phyloP scores from a whole-genome alignment of 805 yeast genomes.

The Saccharomycopsis selenospora region DNA sequence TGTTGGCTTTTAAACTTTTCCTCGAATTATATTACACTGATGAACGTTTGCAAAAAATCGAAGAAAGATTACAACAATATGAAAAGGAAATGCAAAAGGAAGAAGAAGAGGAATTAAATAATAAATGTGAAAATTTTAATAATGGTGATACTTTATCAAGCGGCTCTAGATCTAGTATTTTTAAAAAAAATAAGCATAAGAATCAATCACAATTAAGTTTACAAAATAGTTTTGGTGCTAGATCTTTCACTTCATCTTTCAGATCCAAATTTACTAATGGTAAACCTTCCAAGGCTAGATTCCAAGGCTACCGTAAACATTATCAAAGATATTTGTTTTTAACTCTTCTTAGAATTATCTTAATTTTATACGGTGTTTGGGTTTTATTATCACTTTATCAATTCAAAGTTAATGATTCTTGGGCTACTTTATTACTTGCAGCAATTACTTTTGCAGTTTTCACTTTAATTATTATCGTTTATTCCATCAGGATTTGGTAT shows the following conservation, averaged over 20 bases:
- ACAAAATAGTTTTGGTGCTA: not conserved
- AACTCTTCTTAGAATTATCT: slow-evolving; percentile 25
- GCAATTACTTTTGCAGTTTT: slow-evolving; percentile 26
- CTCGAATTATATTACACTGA: slow-evolving; percentile 23
- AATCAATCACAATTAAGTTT: not conserved
- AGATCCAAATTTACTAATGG: not conserved
- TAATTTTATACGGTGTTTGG: slow-evolving; percentile 30
- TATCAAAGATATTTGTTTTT: slow-evolving; percentile 23
- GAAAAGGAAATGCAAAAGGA: slow-evolving; percentile 6
- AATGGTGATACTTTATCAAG: not conserved
- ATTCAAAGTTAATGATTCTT: slow-evolving; percentile 27
- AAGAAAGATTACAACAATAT: slow-evolving; percentile 13
- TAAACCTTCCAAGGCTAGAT: slow-evolving; percentile 16
- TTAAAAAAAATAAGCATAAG: not conserved
- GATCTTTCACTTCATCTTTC: not conserved
- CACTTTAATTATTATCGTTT: slow-evolving; percentile 23
- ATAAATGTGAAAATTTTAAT: not conserved
- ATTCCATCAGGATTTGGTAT: slow-evolving; percentile 24
- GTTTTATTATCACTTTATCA: slow-evolving; percentile 28
- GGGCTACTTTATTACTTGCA: slow-evolving; percentile 28
- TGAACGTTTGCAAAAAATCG: slow-evolving; percentile 7
- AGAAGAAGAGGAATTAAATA: not conserved
- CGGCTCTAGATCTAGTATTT: slow-evolving; percentile 19
- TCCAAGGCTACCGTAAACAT: slow-evolving; percentile 23
- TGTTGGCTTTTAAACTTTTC: slow-evolving; percentile 24